Conservation (phyloP, 441 rosid species). For the Erodium chrysanthum region DNA sequence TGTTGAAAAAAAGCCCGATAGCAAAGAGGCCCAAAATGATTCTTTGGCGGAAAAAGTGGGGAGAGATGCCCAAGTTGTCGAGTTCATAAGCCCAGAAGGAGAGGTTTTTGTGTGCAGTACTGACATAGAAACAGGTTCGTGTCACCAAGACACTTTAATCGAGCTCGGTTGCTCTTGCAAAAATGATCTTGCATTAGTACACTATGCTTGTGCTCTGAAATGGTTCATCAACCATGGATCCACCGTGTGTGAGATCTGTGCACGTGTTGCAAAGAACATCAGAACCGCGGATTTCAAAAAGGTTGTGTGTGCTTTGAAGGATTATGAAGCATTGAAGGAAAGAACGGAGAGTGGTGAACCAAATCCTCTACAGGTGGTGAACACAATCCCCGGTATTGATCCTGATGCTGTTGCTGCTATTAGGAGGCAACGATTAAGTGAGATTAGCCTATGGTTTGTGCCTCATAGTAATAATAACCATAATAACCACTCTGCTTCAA, state of each 20-base stretch:
- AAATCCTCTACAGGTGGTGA: conserved; percentile 40
- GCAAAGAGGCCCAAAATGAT: conserved; percentile 18
- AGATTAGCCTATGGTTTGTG: conserved; percentile 76
- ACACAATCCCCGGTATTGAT: conserved; percentile 43
- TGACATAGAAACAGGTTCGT: conserved; percentile 67
- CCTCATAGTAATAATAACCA: conserved; percentile 33
- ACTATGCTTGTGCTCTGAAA: conserved; percentile 85
- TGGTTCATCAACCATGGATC: conserved; percentile 95
- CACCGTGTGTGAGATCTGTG: conserved; percentile 81
- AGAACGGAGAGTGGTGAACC: conserved; percentile 79
- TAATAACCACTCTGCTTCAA: conserved; percentile 27
- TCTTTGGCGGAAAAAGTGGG: conserved; percentile 25
- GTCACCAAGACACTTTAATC: conserved; percentile 38
- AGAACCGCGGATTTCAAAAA: conserved; percentile 46
- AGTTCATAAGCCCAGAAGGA: conserved; percentile 74
- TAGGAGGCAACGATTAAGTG: conserved; percentile 74
- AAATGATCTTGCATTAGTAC: conserved; percentile 75
- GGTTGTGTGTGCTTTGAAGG: conserved; percentile 57
- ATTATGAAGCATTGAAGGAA: conserved; percentile 63
- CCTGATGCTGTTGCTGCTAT: conserved; percentile 94
- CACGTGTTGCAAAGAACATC: conserved; percentile 47
- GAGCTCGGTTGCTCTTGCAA: conserved; percentile 91
- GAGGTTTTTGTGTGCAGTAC: conserved; percentile 62
- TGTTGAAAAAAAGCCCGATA: conserved; percentile 23
- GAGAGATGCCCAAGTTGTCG: conserved; percentile 42